Percentiles rank a stretch among this genome's conserved stretches.
These are phyloP conservation scores for Phytopythium boreale DNA, from an alignment of 352 stramenopile genomes.

Conservation along the genomic window DNA sequence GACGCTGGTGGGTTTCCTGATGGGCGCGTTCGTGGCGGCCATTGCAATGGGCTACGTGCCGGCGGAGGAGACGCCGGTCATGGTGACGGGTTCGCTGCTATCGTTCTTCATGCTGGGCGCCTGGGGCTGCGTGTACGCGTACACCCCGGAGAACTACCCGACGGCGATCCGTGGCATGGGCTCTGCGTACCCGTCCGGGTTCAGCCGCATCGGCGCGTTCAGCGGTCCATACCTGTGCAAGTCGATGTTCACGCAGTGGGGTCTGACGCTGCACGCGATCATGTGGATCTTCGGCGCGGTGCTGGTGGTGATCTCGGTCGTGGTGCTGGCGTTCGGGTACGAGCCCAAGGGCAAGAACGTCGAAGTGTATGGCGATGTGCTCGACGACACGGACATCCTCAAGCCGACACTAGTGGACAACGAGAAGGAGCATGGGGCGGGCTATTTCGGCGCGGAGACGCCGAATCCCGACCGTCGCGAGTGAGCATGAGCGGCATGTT, in stretches of 20 bases:
- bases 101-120: conserved; percentile 71
- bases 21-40: conserved; percentile 37
- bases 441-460: background rate
- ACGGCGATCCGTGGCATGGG: conserved; percentile 68
- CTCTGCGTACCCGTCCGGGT: conserved; percentile 57
- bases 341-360: conserved; percentile 68
- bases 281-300: conserved; percentile 71
- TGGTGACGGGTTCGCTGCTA: conserved; percentile 45
- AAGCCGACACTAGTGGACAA: background rate
- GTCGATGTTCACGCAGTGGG: conserved; percentile 58
- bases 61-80: conserved; percentile 32
- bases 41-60: conserved; percentile 65
- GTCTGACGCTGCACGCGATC: conserved; percentile 53
- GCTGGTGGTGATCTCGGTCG: conserved; percentile 46
- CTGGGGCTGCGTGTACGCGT: conserved; percentile 70
- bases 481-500: background rate
- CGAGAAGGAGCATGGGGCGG: background rate
- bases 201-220: conserved; percentile 67
- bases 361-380: conserved; percentile 37
- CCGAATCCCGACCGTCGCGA: background rate
- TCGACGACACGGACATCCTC: background rate
- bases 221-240: conserved; percentile 57
- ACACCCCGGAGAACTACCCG: conserved; percentile 76
- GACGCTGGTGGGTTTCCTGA: conserved; percentile 53
- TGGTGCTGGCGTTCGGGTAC: conserved; percentile 62